Evolutionary conservation across 805 yeast species (phyloP), one percentile per base, ranked within the genome.

Genomic region (Zygoascus ofunaensis): DNA sequence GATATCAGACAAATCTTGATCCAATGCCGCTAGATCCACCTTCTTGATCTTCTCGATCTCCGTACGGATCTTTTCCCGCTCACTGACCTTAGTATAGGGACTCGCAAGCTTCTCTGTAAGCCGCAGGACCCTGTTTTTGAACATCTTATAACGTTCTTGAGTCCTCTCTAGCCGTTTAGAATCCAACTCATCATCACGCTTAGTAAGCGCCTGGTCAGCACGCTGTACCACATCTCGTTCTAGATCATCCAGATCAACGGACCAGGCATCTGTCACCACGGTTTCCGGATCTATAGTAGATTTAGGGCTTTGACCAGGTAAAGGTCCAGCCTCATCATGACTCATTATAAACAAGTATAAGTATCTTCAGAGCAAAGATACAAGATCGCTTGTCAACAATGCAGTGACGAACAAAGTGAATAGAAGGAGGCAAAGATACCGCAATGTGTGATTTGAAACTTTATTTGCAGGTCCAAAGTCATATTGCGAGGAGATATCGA

Each of bases 171-270:
- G 65, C 47, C 97, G 70, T 49, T 78, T 80, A 47, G 70, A 66
- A 54, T 92, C 98, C 34, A 82, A 65, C 52, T 83, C 95, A 1
- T 74, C 63, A 40, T 85, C 87, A 42, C 80, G 78, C 34, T 70
- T 62, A 1, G 73, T 64, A 41, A 89, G 70, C 3, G 75, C 76
- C 44, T 68, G 66, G 49, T 79, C 78, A 0, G 96, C 95, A 62
- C 61, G 50, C 18, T 42, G 68, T 15, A 87, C 86, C 28, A 90
- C 80, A 45, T 74, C 68, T 39, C 76, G 65, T 56, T 89, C 98
- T n/a, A 90, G 62, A 5, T 80, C 79, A 43, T 75, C 79, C 60
- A 92, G 97, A 54, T 84, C 87, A 47, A 87, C 78, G 2, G 86
- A 41, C 55, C 52, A 51, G 14, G 56, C 54, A 5, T 38, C 54